These are phyloP conservation scores for Mycena chlorophos DNA, from an alignment of 768 basidiomycete genomes.

Conservation along the genomic window DNA sequence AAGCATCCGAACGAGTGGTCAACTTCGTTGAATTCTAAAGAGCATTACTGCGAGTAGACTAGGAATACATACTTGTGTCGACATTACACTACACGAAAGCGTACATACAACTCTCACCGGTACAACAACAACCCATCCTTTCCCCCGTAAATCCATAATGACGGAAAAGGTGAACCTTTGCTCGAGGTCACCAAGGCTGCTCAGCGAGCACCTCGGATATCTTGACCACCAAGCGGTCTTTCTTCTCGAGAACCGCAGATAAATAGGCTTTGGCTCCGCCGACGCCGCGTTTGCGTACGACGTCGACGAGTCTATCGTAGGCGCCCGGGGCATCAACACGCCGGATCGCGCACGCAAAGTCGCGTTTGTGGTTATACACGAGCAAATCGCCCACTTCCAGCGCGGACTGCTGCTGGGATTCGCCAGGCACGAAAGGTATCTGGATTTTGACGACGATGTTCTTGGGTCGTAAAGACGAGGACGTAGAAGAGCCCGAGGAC, in stretches of 20 bases:
- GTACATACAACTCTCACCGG: too few relatives aligned
- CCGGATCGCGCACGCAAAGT: slow-evolving; percentile 48
- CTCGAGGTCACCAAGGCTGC: slow-evolving; percentile 62
- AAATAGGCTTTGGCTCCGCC: slow-evolving; percentile 24
- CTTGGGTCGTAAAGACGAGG: slow-evolving; percentile 18
- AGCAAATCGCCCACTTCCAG: slow-evolving; percentile 32
- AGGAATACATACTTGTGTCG: too few relatives aligned
- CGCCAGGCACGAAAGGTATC: slow-evolving; percentile 38
- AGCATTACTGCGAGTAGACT: too few relatives aligned
- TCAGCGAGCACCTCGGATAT: slow-evolving; percentile 53
- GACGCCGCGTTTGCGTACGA: slow-evolving; percentile 44
- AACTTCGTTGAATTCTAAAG: too few relatives aligned
- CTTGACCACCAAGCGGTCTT: slow-evolving; percentile 51
- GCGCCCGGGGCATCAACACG: slow-evolving; percentile 32
- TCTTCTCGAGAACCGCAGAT: slow-evolving; percentile 28
- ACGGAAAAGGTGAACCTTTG: too few relatives aligned
- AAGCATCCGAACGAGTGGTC: too few relatives aligned
- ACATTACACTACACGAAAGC: too few relatives aligned
- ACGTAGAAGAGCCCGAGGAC: not conserved
- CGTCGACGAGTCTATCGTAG: slow-evolving; percentile 43
- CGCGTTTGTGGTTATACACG: slow-evolving; percentile 55
- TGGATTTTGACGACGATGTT: slow-evolving; percentile 49
- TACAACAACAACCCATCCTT: too few relatives aligned
- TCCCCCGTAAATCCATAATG: too few relatives aligned
- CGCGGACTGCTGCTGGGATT: not conserved